A percentile compares a stretch with the other conserved stretches of the same genome.
These are phyloP conservation scores for Salix dunnii DNA, from an alignment of 345 rosid species.

Conservation along the genomic window DNA sequence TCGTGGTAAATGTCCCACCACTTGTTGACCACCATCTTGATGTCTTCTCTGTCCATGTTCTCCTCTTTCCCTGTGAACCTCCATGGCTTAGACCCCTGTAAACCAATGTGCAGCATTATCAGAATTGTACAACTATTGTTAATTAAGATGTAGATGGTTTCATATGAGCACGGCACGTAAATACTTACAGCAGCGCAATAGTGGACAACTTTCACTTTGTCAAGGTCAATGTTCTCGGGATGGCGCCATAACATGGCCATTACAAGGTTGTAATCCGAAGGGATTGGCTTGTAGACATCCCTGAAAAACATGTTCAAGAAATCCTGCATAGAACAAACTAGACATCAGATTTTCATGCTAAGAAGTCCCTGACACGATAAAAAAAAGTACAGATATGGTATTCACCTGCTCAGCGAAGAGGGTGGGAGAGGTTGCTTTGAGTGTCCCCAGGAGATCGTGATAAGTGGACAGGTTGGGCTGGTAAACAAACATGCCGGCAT, in stretches of 20 bases:
- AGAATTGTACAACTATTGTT: not conserved
- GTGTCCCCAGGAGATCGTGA: slow-evolving; percentile 42
- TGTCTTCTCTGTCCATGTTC: slow-evolving; percentile 86
- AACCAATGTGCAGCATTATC: not conserved
- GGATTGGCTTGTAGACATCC: slow-evolving; percentile 66
- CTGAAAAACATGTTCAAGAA: slow-evolving; percentile 79
- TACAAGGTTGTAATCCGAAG: slow-evolving; percentile 65
- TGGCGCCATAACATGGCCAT: slow-evolving; percentile 91
- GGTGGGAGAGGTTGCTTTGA: slow-evolving; percentile 55
- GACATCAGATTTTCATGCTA: not conserved
- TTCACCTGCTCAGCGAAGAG: slow-evolving; percentile 74
- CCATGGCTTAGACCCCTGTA: slow-evolving; percentile 89
- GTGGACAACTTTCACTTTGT: slow-evolving; percentile 66
- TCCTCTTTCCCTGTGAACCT: slow-evolving; percentile 75
- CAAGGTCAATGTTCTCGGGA: slow-evolving; percentile 67
- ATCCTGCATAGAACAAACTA: slow-evolving; percentile 37
- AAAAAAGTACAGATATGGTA: not conserved
- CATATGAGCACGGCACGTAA: not conserved
- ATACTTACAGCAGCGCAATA: slow-evolving; percentile 84
- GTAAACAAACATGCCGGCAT: slow-evolving; percentile 78
- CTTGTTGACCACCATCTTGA: slow-evolving; percentile 65
- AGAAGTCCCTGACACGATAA: not conserved
- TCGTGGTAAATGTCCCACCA: slow-evolving; percentile 86
- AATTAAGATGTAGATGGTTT: not conserved
- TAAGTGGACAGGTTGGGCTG: slow-evolving; percentile 59